Conservation (phyloP, 805 yeast species). For the Brettanomyces nanus region DNA sequence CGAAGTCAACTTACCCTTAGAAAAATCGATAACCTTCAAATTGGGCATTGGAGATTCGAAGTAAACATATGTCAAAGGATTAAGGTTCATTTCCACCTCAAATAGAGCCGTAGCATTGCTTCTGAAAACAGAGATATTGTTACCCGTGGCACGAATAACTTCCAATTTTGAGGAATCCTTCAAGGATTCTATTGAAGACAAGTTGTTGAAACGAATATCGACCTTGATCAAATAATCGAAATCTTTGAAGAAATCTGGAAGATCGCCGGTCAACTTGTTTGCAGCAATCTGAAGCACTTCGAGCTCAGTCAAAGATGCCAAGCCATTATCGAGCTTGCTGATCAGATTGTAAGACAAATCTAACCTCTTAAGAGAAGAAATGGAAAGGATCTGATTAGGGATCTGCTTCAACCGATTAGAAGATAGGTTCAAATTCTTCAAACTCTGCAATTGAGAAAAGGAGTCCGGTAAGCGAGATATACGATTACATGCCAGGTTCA, state of each 20-base stretch:
- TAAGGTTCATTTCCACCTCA: conserved; percentile 66
- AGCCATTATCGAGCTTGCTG: conserved; percentile 47
- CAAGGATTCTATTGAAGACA: conserved; percentile 45
- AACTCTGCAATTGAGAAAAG: conserved; percentile 44
- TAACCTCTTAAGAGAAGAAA: conserved; percentile 52
- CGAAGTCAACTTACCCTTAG: conserved; percentile 75
- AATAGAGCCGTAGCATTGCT: conserved; percentile 56
- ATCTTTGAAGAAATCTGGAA: conserved; percentile 46
- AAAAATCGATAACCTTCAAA: conserved; percentile 65
- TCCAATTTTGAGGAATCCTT: conserved; percentile 55
- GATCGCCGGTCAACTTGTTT: conserved; percentile 46
- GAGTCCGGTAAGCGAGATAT: conserved; percentile 52
- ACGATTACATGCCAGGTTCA: conserved; percentile 72
- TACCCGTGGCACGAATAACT: conserved; percentile 66
- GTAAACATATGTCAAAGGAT: conserved; percentile 69
- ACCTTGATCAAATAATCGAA: conserved; percentile 55
- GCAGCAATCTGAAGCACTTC: conserved; percentile 69
- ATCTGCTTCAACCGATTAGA: conserved; percentile 62
- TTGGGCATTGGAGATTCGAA: conserved; percentile 46
- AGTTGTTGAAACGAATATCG: conserved; percentile 68
- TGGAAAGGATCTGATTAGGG: conserved; percentile 58
- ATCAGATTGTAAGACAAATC: conserved; percentile 81
- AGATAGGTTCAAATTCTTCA: conserved; percentile 62
- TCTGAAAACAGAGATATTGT: conserved; percentile 62
- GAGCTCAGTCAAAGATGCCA: conserved; percentile 51